A percentile compares a stretch with the other conserved stretches of the same genome.
Evolutionary conservation across 306 rosid species (phyloP).

Genomic region (Dryas drummondii): DNA sequence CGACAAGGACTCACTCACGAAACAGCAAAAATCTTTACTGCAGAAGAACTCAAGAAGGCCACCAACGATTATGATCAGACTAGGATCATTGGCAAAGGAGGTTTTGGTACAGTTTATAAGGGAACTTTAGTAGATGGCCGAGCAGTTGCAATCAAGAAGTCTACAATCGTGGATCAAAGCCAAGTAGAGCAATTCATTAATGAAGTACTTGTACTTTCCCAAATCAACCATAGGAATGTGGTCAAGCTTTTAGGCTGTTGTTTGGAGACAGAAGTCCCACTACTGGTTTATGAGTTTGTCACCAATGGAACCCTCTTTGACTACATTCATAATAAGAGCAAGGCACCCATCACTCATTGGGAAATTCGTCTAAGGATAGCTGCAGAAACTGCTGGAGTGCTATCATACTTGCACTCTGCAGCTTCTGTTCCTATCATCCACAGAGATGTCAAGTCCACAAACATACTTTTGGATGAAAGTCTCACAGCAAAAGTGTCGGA

Average conservation of each 20-base stretch:
- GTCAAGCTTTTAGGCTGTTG: slow-evolving; percentile 53
- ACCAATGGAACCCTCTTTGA: slow-evolving; percentile 35
- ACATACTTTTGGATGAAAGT: slow-evolving; percentile 38
- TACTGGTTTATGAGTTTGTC: slow-evolving; percentile 48
- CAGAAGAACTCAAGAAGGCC: slow-evolving; percentile 35
- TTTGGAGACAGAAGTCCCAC: slow-evolving; percentile 43
- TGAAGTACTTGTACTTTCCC: slow-evolving; percentile 42
- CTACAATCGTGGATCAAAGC: slow-evolving; percentile 29
- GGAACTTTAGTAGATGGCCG: slow-evolving; percentile 16
- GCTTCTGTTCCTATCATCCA: slow-evolving; percentile 47
- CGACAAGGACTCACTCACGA: slow-evolving; percentile 1
- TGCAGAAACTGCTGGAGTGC: slow-evolving; percentile 41
- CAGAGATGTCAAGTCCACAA: slow-evolving; percentile 46
- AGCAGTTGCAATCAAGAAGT: slow-evolving; percentile 40
- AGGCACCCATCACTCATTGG: slow-evolving; percentile 19
- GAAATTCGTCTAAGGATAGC: slow-evolving; percentile 36
- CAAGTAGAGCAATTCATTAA: slow-evolving; percentile 45
- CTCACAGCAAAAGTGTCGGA: slow-evolving; percentile 43
- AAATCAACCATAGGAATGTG: slow-evolving; percentile 50
- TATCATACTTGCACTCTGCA: slow-evolving; percentile 43
- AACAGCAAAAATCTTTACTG: slow-evolving; percentile 23
- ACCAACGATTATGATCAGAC: slow-evolving; percentile 35
- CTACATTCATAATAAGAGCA: slow-evolving; percentile 20
- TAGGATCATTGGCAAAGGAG: slow-evolving; percentile 38
- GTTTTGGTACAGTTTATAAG: slow-evolving; percentile 39